A percentile compares a stretch with the other conserved stretches of the same genome.
These are phyloP conservation scores for Beauveria brongniartii DNA, from an alignment of 2,329 filamentous ascomycete species.

Conservation along the genomic window DNA sequence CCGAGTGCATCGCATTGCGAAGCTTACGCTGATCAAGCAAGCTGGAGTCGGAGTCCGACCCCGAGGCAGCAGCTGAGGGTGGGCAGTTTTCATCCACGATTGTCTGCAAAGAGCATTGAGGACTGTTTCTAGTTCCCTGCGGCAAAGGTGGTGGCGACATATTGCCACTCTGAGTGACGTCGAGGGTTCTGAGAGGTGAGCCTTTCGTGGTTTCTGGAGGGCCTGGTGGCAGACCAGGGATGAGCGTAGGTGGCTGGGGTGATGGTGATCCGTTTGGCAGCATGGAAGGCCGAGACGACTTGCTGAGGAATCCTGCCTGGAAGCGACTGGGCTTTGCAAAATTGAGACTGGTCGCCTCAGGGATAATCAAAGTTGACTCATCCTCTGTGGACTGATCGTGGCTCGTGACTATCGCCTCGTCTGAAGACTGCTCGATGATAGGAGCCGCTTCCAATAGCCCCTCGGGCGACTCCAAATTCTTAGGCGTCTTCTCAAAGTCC, in stretches of 20 bases:
- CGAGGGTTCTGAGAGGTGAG: conserved; percentile 42
- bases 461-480: conserved; percentile 54
- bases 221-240: conserved; percentile 46
- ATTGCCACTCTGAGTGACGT: conserved; percentile 42
- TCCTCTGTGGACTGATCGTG: conserved; percentile 31
- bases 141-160: conserved; percentile 35
- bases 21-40: conserved; percentile 46
- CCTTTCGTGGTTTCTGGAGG: conserved; percentile 23
- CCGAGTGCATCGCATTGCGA: conserved; percentile 45
- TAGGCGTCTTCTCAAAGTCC: conserved; percentile 86
- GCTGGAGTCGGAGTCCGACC: conserved; percentile 41
- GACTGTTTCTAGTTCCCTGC: conserved; percentile 22
- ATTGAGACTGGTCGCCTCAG: conserved; percentile 27
- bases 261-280: conserved; percentile 52
- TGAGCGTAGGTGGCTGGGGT: conserved; percentile 45
- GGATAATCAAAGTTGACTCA: conserved; percentile 51
- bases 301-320: conserved; percentile 78
- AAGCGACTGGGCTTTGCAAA: conserved; percentile 63
- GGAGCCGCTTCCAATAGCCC: conserved; percentile 40
- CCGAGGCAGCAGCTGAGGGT: conserved; percentile 29
- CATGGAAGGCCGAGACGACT: conserved; percentile 32
- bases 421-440: conserved; percentile 4
- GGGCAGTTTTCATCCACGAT: conserved; percentile 46
- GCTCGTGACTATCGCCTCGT: conserved; percentile 2
- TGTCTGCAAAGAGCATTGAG: conserved; percentile 27